Conservation (phyloP, 352 stramenopile species). For the Globisporangium camurandrum region DNA sequence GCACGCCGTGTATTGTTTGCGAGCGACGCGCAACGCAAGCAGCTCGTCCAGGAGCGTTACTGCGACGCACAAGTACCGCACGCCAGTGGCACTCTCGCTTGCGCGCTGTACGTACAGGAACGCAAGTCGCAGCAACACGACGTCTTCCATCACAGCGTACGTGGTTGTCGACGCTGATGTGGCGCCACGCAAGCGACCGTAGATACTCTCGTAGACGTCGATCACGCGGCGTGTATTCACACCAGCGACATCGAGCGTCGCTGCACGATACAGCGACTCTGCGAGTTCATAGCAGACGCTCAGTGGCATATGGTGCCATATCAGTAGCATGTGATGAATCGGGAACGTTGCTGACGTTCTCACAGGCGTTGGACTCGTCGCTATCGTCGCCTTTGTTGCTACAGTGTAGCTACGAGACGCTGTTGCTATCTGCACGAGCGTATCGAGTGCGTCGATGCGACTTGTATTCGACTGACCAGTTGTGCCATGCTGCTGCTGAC, state of each 20-base stretch:
- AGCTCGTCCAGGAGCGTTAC: conserved; percentile 24
- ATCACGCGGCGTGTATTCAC: conserved; percentile 10
- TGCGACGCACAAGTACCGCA: conserved; percentile 16
- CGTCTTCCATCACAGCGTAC: conserved; percentile 42
- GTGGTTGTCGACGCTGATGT: conserved; percentile 16
- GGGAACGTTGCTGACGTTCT: neutral
- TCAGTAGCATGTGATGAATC: conserved; percentile 27
- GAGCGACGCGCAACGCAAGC: conserved; percentile 10
- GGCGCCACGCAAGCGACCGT: conserved; percentile 29
- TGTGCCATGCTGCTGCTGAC: conserved; percentile 12
- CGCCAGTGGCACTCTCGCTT: neutral
- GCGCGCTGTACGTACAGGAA: conserved; percentile 34
- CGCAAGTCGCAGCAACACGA: conserved; percentile 38
- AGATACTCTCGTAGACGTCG: conserved; percentile 52
- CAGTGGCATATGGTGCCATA: conserved; percentile 57
- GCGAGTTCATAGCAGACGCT: conserved; percentile 52
- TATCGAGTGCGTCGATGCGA: neutral
- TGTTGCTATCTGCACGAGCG: neutral
- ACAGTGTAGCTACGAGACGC: neutral
- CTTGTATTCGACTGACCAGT: conserved; percentile 4
- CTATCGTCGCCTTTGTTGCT: too few species aligned
- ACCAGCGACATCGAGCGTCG: conserved; percentile 3
- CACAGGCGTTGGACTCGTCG: rapidly evolving
- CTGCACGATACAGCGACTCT: conserved; percentile 41
- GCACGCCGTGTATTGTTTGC: neutral